phyloP scores from a whole-genome alignment of 768 basidiomycete species.

The Amyloporia xantha region DNA sequence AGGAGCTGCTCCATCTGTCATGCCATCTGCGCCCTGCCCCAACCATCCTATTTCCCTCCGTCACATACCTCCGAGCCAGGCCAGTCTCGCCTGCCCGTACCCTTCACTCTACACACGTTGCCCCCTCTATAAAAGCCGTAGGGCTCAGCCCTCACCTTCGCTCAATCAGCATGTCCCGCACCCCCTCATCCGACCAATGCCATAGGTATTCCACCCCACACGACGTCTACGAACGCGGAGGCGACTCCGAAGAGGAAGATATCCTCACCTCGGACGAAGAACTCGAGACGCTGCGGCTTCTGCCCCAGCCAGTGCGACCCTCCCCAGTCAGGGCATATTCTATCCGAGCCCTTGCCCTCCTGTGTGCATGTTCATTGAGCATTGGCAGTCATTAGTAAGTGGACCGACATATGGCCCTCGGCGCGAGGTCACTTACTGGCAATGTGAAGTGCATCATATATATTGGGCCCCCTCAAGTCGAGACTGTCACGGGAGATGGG shows the following conservation, averaged over 20 bases:
- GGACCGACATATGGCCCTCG: neutral
- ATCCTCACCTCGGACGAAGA: conserved; percentile 10
- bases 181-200: neutral
- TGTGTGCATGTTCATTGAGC: conserved; percentile 69
- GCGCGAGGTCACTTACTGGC: neutral
- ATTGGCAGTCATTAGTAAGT: conserved; percentile 73
- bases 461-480: conserved; percentile 75
- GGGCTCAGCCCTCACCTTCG: neutral
- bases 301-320: neutral
- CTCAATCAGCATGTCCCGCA: conserved; percentile 4
- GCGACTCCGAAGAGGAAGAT: conserved; percentile 13
- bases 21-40: conserved; percentile 5
- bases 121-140: neutral
- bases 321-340: conserved; percentile 31
- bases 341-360: conserved; percentile 52
- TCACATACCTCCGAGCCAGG: neutral
- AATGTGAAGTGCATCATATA: conserved; percentile 52
- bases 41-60: neutral
- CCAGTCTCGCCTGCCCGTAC: conserved; percentile 3
- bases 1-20: conserved; percentile 3
- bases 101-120: conserved; percentile 3
- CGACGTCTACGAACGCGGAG: too few species aligned
- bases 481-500: conserved; percentile 61
- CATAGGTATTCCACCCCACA: neutral
- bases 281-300: conserved; percentile 8